Evolutionary conservation across 2,329 filamentous ascomycete species (phyloP).

Genomic region (Clarireedia paspali): DNA sequence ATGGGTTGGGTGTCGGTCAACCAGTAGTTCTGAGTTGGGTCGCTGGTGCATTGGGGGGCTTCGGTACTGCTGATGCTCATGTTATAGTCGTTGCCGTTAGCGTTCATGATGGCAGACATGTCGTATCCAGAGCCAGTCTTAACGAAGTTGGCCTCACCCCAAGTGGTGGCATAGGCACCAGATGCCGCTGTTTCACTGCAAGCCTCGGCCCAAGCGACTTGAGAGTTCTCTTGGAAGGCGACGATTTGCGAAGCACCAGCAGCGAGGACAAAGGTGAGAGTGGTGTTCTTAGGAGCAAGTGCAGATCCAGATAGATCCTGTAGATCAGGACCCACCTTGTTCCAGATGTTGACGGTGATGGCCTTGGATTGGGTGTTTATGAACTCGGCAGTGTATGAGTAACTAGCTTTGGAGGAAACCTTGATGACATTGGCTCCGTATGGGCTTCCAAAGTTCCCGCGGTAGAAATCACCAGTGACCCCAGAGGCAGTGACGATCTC

Average conservation of each 20-base stretch:
- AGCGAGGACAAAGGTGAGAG: slow-evolving; percentile 21
- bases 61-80: slow-evolving; percentile 26
- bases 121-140: slow-evolving; percentile 24
- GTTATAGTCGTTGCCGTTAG: slow-evolving; percentile 22
- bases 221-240: slow-evolving; percentile 24
- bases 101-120: slow-evolving; percentile 28
- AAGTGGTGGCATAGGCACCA: slow-evolving; percentile 22
- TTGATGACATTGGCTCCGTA: slow-evolving; percentile 27
- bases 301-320: slow-evolving; percentile 17
- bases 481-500: background rate
- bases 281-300: slow-evolving; percentile 21
- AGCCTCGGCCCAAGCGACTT: slow-evolving; percentile 21
- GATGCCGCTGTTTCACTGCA: slow-evolving; percentile 8
- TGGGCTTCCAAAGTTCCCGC: slow-evolving; percentile 23
- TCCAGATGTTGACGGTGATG: slow-evolving; percentile 26
- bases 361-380: slow-evolving; percentile 16
- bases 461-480: slow-evolving; percentile 11
- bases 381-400: slow-evolving; percentile 24
- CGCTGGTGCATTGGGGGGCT: slow-evolving; percentile 20
- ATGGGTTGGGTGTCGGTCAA: slow-evolving; percentile 20
- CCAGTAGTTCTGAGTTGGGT: slow-evolving; percentile 26
- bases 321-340: slow-evolving; percentile 19
- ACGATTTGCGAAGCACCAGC: slow-evolving; percentile 21
- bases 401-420: slow-evolving; percentile 13
- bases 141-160: slow-evolving; percentile 25